Evolutionary conservation across 805 yeast species (phyloP).

Genomic region (Wickerhamiella dianesei): DNA sequence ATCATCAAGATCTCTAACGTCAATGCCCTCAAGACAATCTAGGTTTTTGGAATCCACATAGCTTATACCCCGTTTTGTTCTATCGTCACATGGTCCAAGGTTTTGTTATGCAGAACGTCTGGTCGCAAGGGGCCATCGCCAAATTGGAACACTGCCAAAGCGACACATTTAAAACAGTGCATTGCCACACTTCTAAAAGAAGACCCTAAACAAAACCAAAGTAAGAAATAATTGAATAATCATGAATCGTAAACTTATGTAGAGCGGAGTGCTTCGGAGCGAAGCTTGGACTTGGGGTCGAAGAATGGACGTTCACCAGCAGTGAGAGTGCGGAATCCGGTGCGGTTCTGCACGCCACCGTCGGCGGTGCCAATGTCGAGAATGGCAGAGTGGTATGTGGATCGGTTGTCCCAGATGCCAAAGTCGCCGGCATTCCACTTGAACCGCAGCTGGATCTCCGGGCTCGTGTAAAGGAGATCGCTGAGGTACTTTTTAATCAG

Average conservation of each 20-base stretch:
- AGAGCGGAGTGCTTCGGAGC: constrained; percentile 13
- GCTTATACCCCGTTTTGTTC: too few species aligned
- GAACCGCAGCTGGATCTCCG: constrained; percentile 43
- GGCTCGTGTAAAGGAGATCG: constrained; percentile 35
- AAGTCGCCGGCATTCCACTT: constrained; percentile 41
- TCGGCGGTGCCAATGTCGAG: constrained; percentile 25
- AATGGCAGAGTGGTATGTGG: constrained; percentile 41
- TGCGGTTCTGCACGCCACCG: constrained; percentile 16
- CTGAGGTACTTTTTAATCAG: constrained; percentile 35
- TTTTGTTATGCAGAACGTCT: too few species aligned
- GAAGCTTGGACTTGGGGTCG: constrained; percentile 20
- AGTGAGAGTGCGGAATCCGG: constrained; percentile 21
- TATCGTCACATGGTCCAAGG: too few species aligned
- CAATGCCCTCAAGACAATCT: not conserved
- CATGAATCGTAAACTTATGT: too few species aligned
- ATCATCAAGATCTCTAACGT: not conserved
- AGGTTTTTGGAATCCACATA: too few species aligned
- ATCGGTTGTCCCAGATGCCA: constrained; percentile 50
- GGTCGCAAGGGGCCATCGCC: too few species aligned
- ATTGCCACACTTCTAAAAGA: too few species aligned
- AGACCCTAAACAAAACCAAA: too few species aligned
- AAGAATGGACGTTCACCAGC: constrained; percentile 24
- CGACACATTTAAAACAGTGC: too few species aligned
- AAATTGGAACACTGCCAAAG: too few species aligned
- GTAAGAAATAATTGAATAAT: too few species aligned